phyloP scores from a whole-genome alignment of 768 basidiomycete genomes.

The Termitomyces sp. region DNA sequence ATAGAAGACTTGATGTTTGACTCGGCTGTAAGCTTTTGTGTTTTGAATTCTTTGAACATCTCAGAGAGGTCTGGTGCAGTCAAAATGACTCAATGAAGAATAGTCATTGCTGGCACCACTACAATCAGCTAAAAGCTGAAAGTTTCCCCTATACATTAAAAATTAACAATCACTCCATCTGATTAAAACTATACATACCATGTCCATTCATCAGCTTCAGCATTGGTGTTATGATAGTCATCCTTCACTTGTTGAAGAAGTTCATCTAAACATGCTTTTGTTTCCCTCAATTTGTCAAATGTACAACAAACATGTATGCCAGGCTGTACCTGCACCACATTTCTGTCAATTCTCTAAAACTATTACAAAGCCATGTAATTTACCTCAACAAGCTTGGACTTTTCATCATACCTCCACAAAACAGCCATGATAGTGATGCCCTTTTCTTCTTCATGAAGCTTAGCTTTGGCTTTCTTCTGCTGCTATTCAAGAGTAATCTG shows the following conservation, averaged over 20 bases:
- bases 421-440: background rate
- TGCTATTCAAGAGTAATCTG: background rate
- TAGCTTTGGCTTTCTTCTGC: background rate
- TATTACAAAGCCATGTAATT: background rate
- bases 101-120: constrained; percentile 1
- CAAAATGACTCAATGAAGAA: no score
- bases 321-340: background rate
- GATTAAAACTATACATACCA: no score
- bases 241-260: background rate
- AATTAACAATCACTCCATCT: no score
- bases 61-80: background rate
- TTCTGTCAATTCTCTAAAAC: background rate
- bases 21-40: background rate
- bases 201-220: no score
- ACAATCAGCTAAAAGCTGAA: constrained; percentile 4
- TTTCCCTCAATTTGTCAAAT: background rate
- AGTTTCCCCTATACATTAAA: background rate
- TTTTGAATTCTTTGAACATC: background rate
- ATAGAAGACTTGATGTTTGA: background rate
- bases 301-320: background rate
- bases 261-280: background rate
- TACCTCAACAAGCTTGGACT: background rate
- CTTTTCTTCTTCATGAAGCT: background rate
- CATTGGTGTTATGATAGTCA: no score
- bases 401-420: background rate